A percentile compares a stretch with the other conserved stretches of the same genome.
phyloP scores from a whole-genome alignment of 2,329 filamentous ascomycete genomes.

The Diaporthe longicolla region DNA sequence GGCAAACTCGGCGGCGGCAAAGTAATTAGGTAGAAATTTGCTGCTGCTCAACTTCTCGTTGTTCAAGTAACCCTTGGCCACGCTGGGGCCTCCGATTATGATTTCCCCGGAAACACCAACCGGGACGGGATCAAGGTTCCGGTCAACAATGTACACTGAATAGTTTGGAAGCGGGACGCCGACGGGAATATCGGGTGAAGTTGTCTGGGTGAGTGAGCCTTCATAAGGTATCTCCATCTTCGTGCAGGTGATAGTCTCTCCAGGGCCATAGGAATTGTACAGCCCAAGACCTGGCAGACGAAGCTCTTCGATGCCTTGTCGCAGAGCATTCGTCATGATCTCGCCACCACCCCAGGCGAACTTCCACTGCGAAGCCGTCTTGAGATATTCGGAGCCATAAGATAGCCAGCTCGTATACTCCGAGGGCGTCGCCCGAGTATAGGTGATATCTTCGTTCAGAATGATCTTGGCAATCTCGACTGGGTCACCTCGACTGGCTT shows the following conservation, averaged over 20 bases:
- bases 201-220: background rate
- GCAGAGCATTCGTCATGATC: conserved; percentile 38
- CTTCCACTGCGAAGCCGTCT: conserved; percentile 46
- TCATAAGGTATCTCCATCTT: conserved; percentile 29
- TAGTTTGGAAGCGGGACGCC: conserved; percentile 48
- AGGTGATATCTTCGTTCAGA: conserved; percentile 49
- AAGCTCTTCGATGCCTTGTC: background rate
- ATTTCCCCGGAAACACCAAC: conserved; percentile 57
- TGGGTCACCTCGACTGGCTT: conserved; percentile 51
- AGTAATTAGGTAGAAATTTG: conserved; percentile 38
- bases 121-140: conserved; percentile 49
- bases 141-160: conserved; percentile 59
- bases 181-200: background rate
- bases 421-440: conserved; percentile 55
- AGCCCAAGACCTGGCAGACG: conserved; percentile 31
- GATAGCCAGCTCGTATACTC: conserved; percentile 52
- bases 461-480: conserved; percentile 52
- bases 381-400: conserved; percentile 37
- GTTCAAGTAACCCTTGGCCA: conserved; percentile 56
- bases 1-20: conserved; percentile 30
- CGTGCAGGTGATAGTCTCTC: conserved; percentile 23
- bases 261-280: conserved; percentile 35
- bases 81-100: conserved; percentile 56
- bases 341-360: conserved; percentile 54
- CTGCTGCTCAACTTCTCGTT: conserved; percentile 44